These are phyloP conservation scores for Ceratocystis diversiconidia DNA, from an alignment of 2,329 filamentous ascomycete species.

Conservation along the genomic window DNA sequence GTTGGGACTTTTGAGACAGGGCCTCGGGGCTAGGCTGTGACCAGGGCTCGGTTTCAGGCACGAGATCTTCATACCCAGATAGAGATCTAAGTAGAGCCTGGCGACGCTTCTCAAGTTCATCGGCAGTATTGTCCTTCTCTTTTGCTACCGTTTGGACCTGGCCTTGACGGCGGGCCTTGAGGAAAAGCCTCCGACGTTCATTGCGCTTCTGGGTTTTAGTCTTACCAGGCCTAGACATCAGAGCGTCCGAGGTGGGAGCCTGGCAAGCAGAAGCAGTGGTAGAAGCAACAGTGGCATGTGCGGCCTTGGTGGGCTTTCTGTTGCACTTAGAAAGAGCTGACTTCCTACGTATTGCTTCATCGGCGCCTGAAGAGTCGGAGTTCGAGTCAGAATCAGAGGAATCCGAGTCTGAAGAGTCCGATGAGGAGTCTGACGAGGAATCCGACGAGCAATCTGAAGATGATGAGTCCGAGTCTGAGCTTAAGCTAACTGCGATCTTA, in stretches of 20 bases:
- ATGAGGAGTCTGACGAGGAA: neutral
- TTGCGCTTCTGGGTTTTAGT: slow-evolving; percentile 17
- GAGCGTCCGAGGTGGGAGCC: neutral
- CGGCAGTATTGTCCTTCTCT: slow-evolving; percentile 4
- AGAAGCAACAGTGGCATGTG: neutral
- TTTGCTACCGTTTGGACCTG: neutral
- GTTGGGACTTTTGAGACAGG: slow-evolving; percentile 17
- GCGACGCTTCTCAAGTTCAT: slow-evolving; percentile 10
- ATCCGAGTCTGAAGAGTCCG: slow-evolving; percentile 6
- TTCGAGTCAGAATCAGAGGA: slow-evolving; percentile 9
- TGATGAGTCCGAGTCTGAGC: slow-evolving; percentile 15
- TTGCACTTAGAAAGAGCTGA: neutral
- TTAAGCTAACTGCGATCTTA: too few species aligned
- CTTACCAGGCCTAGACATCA: neutral
- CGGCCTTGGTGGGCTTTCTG: neutral
- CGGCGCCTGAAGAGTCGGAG: neutral
- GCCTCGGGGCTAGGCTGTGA: slow-evolving; percentile 3
- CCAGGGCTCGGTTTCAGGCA: neutral
- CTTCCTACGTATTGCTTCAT: neutral
- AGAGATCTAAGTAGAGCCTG: slow-evolving; percentile 27
- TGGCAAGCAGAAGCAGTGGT: neutral
- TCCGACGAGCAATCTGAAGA: neutral
- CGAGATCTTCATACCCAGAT: slow-evolving; percentile 25
- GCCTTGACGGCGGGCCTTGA: slow-evolving; percentile 1
- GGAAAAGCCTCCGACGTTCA: slow-evolving; percentile 8